Percentiles rank a stretch among this genome's conserved stretches.
phyloP scores from a whole-genome alignment of 768 basidiomycete species.

The Leucosporidium yakuticum region DNA sequence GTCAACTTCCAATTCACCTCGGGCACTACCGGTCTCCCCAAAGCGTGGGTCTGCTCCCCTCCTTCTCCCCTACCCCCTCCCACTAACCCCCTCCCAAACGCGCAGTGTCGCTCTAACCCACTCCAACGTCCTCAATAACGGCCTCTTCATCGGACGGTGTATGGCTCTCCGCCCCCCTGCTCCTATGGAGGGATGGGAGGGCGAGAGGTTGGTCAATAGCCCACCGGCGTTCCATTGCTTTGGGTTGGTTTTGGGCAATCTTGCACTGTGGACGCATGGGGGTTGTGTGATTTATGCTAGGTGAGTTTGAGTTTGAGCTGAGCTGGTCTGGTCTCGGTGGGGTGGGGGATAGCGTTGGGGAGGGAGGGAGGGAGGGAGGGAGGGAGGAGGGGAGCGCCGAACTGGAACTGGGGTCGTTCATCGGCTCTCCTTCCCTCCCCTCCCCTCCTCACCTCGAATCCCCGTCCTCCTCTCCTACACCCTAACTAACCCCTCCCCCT shows the following conservation, averaged over 20 bases:
- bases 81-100: not conserved
- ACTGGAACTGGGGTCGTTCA: no score
- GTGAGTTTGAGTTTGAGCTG: not conserved
- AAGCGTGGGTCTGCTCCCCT: constrained; percentile 55
- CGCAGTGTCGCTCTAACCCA: constrained; percentile 60
- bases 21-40: constrained; percentile 76
- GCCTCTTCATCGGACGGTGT: constrained; percentile 59
- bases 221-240: constrained; percentile 84
- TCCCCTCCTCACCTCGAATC: no score
- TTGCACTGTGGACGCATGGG: constrained; percentile 57
- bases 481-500: no score
- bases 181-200: constrained; percentile 51
- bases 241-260: constrained; percentile 48
- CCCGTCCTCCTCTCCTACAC: no score
- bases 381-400: no score
- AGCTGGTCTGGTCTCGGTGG: no score
- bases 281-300: constrained; percentile 65
- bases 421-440: no score
- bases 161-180: constrained; percentile 56
- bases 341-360: no score
- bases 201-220: constrained; percentile 50
- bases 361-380: no score
- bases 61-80: not conserved
- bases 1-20: constrained; percentile 83
- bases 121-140: constrained; percentile 71